Evolutionary conservation across 176 grass and related monocot genomes (phyloP).

Genomic region (Triticum monococcum): DNA sequence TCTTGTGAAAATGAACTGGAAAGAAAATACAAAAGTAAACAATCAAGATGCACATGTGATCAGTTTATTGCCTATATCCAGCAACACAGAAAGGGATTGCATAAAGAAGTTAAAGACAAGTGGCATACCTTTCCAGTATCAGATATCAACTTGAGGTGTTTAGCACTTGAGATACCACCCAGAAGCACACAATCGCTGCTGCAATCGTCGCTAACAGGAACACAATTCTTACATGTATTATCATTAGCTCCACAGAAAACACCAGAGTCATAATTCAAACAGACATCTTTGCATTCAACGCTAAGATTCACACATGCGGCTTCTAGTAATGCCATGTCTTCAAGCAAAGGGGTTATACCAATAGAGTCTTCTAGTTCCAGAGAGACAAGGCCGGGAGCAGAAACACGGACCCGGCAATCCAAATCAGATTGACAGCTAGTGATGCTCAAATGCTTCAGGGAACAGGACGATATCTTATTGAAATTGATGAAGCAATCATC

Average conservation of each 20-base stretch:
- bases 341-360: neutral
- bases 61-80: neutral
- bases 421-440: too few relatives aligned
- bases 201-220: neutral
- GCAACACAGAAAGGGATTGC: neutral
- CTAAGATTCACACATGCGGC: neutral
- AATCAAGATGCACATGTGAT: neutral
- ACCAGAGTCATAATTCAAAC: too few relatives aligned
- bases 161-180: conserved; percentile 6
- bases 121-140: neutral
- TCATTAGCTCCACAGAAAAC: neutral
- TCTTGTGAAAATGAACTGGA: neutral
- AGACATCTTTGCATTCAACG: neutral
- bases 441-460: too few relatives aligned
- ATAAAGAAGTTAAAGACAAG: neutral
- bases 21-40: neutral
- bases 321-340: neutral
- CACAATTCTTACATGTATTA: neutral
- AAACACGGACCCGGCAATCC: too few relatives aligned
- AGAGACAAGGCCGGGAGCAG: too few relatives aligned
- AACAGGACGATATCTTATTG: too few relatives aligned
- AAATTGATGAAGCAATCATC: too few relatives aligned
- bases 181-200: conserved; percentile 5
- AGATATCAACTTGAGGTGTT: neutral
- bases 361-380: neutral